Percentiles rank a stretch among this genome's conserved stretches.
These are phyloP conservation scores for Clarireedia monteithiana DNA, from an alignment of 2,329 filamentous ascomycete genomes.

Conservation along the genomic window DNA sequence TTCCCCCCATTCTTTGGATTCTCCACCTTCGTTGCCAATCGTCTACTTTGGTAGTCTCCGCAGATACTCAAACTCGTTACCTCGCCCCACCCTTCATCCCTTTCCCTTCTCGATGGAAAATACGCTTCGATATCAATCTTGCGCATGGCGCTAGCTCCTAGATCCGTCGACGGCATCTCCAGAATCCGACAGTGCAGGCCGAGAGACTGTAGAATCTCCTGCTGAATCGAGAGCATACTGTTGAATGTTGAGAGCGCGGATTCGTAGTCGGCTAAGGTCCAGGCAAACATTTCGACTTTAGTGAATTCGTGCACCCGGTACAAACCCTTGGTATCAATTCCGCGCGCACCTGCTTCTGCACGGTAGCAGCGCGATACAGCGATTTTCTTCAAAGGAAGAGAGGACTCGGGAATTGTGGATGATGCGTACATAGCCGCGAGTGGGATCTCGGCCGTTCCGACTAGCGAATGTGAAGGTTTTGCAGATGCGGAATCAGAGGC, in stretches of 20 bases:
- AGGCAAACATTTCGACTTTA: constrained; percentile 96
- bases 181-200: constrained; percentile 80
- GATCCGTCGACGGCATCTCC: constrained; percentile 83
- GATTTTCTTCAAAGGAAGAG: constrained; percentile 71
- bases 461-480: constrained; percentile 66
- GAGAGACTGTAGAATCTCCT: constrained; percentile 69
- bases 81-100: constrained; percentile 78
- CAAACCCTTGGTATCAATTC: constrained; percentile 84
- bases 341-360: constrained; percentile 85
- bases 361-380: constrained; percentile 90
- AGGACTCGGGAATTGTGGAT: constrained; percentile 51
- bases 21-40: constrained; percentile 69
- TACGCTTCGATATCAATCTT: constrained; percentile 93
- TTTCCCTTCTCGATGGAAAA: constrained; percentile 70
- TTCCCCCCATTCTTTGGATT: constrained; percentile 40
- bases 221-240: constrained; percentile 83
- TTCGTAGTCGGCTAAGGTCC: constrained; percentile 56
- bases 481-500: constrained; percentile 48
- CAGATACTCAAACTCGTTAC: constrained; percentile 86
- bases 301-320: constrained; percentile 98
- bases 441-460: constrained; percentile 90
- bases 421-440: constrained; percentile 85
- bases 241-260: constrained; percentile 57
- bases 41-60: constrained; percentile 86
- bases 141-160: constrained; percentile 78